phyloP scores from a whole-genome alignment of 1,139 yeast genomes.

The Magnusiomyces sp. region DNA sequence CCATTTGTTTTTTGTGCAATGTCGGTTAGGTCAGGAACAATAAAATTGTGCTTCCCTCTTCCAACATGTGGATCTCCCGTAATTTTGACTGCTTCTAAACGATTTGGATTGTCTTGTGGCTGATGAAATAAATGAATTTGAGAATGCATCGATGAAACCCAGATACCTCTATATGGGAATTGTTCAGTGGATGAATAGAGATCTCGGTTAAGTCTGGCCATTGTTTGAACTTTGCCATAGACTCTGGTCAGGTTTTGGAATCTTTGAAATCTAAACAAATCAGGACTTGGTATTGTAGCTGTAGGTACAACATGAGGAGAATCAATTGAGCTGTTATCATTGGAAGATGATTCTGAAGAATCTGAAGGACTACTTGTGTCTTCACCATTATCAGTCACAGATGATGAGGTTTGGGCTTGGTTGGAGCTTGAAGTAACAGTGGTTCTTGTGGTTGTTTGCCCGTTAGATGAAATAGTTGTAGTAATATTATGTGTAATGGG shows the following conservation, averaged over 20 bases:
- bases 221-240: slow-evolving; percentile 15
- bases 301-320: not conserved
- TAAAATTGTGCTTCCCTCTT: slow-evolving; percentile 26
- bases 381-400: no score
- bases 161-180: slow-evolving; percentile 24
- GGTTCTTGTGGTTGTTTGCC: no score
- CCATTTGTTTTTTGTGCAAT: not conserved
- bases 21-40: slow-evolving; percentile 21
- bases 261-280: slow-evolving; percentile 18
- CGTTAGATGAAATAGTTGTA: no score
- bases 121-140: slow-evolving; percentile 24
- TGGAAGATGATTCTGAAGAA: not conserved
- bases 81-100: slow-evolving; percentile 26
- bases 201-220: slow-evolving; percentile 13
- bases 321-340: not conserved
- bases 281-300: slow-evolving; percentile 10
- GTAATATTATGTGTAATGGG: no score
- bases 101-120: slow-evolving; percentile 13
- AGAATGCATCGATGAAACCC: slow-evolving; percentile 21
- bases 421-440: no score
- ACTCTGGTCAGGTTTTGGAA: slow-evolving; percentile 16
- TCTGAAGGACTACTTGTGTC: not conserved
- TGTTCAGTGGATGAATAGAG: slow-evolving; percentile 11
- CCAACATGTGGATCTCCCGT: slow-evolving; percentile 28
- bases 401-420: no score